Percentiles rank a stretch among this genome's conserved stretches.
phyloP scores from a whole-genome alignment of 495 filamentous ascomycete species.

The Aspergillus sclerotioniger region DNA sequence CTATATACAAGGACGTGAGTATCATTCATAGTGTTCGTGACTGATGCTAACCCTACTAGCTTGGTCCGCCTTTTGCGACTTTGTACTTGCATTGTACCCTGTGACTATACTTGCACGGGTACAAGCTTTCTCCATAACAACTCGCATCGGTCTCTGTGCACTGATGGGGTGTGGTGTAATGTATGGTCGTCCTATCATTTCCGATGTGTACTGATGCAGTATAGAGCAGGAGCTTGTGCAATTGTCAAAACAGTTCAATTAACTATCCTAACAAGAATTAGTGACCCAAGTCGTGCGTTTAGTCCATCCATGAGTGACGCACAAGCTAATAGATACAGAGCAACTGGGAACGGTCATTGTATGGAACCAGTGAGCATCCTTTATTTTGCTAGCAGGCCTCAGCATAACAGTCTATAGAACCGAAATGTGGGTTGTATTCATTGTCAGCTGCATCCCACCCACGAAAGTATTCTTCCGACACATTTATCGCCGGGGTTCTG shows the following conservation, averaged over 20 bases:
- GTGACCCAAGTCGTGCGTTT: conserved; percentile 3
- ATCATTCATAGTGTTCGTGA: background rate
- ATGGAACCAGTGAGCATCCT: conserved; percentile 11
- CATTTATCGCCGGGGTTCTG: background rate
- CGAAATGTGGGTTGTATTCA: conserved; percentile 17
- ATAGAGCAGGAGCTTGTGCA: conserved; percentile 13
- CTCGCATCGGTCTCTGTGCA: conserved; percentile 6
- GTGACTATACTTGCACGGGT: conserved; percentile 2
- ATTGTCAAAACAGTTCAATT: conserved; percentile 10
- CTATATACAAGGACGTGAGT: conserved; percentile 14
- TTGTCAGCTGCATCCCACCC: conserved; percentile 11
- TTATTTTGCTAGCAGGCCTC: background rate
- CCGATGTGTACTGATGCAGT: background rate
- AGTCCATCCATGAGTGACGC: background rate
- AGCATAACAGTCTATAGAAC: conserved; percentile 1
- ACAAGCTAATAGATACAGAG: background rate
- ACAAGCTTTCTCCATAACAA: conserved; percentile 6
- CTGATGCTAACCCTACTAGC: background rate
- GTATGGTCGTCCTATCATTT: background rate
- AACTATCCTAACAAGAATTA: background rate
- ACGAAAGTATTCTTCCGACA: conserved; percentile 12
- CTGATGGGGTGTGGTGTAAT: conserved; percentile 11
- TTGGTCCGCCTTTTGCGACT: conserved; percentile 8
- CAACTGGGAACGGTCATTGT: conserved; percentile 5
- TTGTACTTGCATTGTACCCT: conserved; percentile 7